Base-by-base conservation (phyloP, 2,329 filamentous ascomycete species). In the Alternaria panax region DNA sequence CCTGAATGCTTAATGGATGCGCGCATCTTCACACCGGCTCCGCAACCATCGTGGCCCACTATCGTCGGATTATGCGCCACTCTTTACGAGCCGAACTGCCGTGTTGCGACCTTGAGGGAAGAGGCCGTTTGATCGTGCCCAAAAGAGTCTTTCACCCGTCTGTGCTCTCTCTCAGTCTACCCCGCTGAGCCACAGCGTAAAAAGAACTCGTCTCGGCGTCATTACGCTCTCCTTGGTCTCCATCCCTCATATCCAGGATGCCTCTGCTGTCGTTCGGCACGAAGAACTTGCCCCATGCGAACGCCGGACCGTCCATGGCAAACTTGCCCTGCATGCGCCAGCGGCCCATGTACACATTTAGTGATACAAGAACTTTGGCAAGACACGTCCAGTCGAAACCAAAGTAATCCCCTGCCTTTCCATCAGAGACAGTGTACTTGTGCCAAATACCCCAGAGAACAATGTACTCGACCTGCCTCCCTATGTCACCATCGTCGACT, bases 261-360 rank as follows among this genome's bases (percentile, higher is more conserved):
- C 53, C 20, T 9, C 54, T 59, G 28, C 54, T 55, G 16, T 53
- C 55, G 41, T 51, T 54, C 45, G 57, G 53, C 50, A 55, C 58
- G 34, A 67, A 69, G 40, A 60, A 63, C 16, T 51, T 64, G 27
- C 70, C 71, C 70, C 72, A 74, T 38, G 63, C 57, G 24, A 69
- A 59, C 11, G 60, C 65, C 11, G 63, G 63, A 4, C 72, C 71
- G 18, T 63, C 58, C 42, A 74, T 55, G 24, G 70, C 62, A 36
- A 70, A 66, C 24, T 50, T 54, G 5, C 69, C 68, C 53, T 75
- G 71, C 59, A 64, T 65, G 25, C 70, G 67, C 63, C 66, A 75
- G 43, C 73, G 48, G 11, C 72, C 72, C 45, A 75, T 73, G 55
- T 68, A 75, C 25, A 73, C 38, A 20, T 74, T 75, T 16, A 75